Evolutionary conservation across 2,329 filamentous ascomycete genomes (phyloP), one percentile per base, ranked within the genome.

Genomic region (Knoxdaviesia capensis): DNA sequence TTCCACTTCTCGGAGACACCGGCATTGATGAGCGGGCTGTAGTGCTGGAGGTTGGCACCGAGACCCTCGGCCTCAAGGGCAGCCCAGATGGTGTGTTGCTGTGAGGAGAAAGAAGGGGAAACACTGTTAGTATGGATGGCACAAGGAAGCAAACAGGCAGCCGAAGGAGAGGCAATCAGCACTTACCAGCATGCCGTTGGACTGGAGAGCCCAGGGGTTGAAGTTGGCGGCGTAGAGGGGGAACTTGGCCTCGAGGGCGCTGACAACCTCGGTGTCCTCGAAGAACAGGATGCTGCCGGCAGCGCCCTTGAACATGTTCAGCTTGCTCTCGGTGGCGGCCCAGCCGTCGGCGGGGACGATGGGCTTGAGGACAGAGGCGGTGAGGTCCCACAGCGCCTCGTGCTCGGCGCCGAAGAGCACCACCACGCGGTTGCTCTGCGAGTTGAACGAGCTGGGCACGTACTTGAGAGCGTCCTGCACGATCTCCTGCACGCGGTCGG

Each of bases 251-350:
- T 85, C 73, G 52, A 84, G 68, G 44, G 56, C 62, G 50, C 78
- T 61, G 58, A 88, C 69, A 50, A 72, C 68, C 42, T 69, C 62
- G 48, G 75, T 69, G 64, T 92, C 83, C 62, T 84, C 78, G 66
- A 82, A 93, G 74, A 92, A 94, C 52, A 94, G 74, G 52, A 88
- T 79, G 42, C 83, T 82, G 51, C 84, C 87, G 50, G 86, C 83
- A 20, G 61, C 84, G 44, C 56, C 75, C 61, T 70, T 71, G 66
- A 93, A 88, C 52, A 62, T 53, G 49, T 53, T 56, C 47, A 68
- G 54, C 52, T 60, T 60, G 49, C 51, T 48, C 43, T 48, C 53
- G 9, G 64, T 81, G 48, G 56, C 42, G 54, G 73, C 61, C 65
- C 71, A 86, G 47, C 63, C 55, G 10, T 78, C 77, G 4, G 60